These are phyloP conservation scores for Nicotiana tomentosiformis DNA, from an alignment of 257 asterid genomes.

Conservation along the genomic window DNA sequence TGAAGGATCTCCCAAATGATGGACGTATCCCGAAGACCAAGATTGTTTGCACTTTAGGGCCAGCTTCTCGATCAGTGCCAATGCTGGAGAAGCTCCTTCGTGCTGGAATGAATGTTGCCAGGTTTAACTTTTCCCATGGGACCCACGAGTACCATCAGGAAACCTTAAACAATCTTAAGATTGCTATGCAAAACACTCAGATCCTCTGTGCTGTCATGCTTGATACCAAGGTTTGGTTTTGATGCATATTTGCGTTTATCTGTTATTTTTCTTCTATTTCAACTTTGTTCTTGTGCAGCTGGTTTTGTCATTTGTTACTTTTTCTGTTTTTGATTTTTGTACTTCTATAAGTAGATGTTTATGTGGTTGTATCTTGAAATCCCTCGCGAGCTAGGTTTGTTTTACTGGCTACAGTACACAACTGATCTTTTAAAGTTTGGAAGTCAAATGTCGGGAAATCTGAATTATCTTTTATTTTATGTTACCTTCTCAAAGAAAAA, in stretches of 20 bases:
- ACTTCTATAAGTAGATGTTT: too few species aligned
- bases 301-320: background rate
- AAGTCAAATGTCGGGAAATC: background rate
- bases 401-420: too few species aligned
- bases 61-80: slow-evolving; percentile 67
- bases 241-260: background rate
- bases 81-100: slow-evolving; percentile 76
- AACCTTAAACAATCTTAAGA: slow-evolving; percentile 54
- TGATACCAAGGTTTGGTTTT: slow-evolving; percentile 61
- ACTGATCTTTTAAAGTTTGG: background rate
- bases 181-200: slow-evolving; percentile 65
- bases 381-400: background rate
- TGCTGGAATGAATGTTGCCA: slow-evolving; percentile 89
- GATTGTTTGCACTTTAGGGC: slow-evolving; percentile 86
- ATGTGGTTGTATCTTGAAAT: background rate
- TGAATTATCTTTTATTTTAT: background rate
- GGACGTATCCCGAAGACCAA: slow-evolving; percentile 71
- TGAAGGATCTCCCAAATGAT: slow-evolving; percentile 45
- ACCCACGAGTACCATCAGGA: slow-evolving; percentile 81
- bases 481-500: too few species aligned
- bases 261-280: background rate
- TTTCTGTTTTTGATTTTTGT: background rate
- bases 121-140: slow-evolving; percentile 91
- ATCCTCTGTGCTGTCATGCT: slow-evolving; percentile 84
- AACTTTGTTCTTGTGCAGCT: background rate